Base-by-base conservation (phyloP, 768 basidiomycete genomes). In the Cyclocybe cylindracea region DNA sequence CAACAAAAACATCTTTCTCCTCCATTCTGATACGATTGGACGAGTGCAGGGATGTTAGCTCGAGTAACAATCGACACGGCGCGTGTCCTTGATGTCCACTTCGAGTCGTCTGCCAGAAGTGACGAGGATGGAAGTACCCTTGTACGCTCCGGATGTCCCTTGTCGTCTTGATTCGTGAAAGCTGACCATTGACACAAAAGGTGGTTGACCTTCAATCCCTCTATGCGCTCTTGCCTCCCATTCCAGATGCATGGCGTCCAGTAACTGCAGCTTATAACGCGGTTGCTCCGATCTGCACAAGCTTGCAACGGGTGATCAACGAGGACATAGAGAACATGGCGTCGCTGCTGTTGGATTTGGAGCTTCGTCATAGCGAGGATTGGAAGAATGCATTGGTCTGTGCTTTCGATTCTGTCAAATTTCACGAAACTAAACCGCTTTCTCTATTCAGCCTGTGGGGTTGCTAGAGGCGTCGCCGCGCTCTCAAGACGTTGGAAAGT, bases 251-350 rank as follows among this genome's bases (percentile, higher is more conserved):
- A 7, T 69, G 71, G 66, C 58, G 63, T 19, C 59, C 55, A 13
- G 54, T 71, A 2, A 60, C 64, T 13, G 54, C 55, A 19, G 54
- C 68, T 16, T 76, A 65, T 56, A 60, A 59, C 19, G 60, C 65
- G 31, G 53, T 74, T 33, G 45, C 57, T 6, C 73, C 75, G 7
- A 55, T 71, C 16, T 79, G 67, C 61, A 60, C 54, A 33, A 62
- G 61, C 42, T 33, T 81, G 19, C 68, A 68, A 39, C 66, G 54
- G 35, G 67, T 70, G 19, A 48, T 78, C 4, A 57, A 61, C 44
- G 55, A 71, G 35, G 78, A 80, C 45, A 50, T 79, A 13, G 67
- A 78, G 35, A 66, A 66, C 51, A 68, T 79, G n/a, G 66, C 74
- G 10, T 69, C 68, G 49, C 50, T 80, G 8, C 64, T 80, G 43